Base-by-base conservation (phyloP, 441 rosid genomes). In the Theobroma grandiflorum region DNA sequence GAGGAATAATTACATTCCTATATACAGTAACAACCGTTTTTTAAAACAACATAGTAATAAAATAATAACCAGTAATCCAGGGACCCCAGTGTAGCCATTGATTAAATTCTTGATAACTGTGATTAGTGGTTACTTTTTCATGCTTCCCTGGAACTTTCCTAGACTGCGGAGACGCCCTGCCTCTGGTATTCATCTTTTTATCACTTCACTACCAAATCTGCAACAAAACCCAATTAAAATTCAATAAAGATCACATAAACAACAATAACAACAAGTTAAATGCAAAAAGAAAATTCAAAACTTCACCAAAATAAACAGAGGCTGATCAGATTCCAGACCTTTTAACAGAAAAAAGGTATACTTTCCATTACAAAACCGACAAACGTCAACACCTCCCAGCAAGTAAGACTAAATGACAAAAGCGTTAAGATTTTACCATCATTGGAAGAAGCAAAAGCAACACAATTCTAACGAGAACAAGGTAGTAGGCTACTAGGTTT, bases 111-210 rank as follows among this genome's bases (percentile, higher is more conserved):
- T 35, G 69, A 70, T 69, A 49, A 50, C 38, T 69, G 74, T 66
- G 62, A 49, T 65, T 12, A 33, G 50, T 74, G 73, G 83, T 77
- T 86, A 85, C 85, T 81, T 80, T 84, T 45, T 77, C 89, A 86
- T 71, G 82, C 83, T 82, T 88, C 80, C 65, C 42, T 5, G 84
- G 83, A 86, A 80, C 78, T 73, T 82, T 81, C 79, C 47, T 77
- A 55, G 86, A 70, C 76, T 84, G 91, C 58, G 70, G 80, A 37
- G 81, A 65, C 22, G 85, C 67, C 76, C 87, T 80, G 57, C 20
- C 84, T 75, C 85, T 83, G 52, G 78, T 72, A 78, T 83, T 86
- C 94, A 88, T 89, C 81, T 82, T 82, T 73, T 59, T 59, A 57
- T 33, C 58, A 80, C 26, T 31, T n/a, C 22, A 40, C 71, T 57